phyloP scores from a whole-genome alignment of 768 basidiomycete genomes.

The Atractiella rhizophila region DNA sequence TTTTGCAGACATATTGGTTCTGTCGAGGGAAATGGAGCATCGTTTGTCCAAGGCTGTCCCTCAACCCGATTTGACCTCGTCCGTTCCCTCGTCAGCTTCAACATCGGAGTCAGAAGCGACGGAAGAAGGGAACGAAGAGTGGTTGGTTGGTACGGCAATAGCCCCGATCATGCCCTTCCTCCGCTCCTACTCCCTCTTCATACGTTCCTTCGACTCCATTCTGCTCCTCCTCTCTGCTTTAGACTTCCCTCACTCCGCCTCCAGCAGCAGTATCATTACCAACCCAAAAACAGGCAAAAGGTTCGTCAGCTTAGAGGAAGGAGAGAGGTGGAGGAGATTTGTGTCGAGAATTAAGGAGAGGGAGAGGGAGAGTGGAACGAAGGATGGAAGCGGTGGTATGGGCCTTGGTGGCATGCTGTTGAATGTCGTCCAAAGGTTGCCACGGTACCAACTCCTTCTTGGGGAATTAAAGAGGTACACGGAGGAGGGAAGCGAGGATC shows the following conservation, averaged over 20 bases:
- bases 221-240: constrained; percentile 8
- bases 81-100: not conserved
- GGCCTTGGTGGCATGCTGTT: constrained; percentile 13
- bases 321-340: constrained; percentile 3
- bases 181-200: constrained; percentile 16
- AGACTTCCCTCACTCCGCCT: not conserved
- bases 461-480: constrained; percentile 10
- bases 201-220: constrained; percentile 11
- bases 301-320: constrained; percentile 1
- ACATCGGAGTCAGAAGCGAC: not conserved
- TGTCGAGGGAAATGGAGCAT: constrained; percentile 11
- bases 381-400: constrained; percentile 2
- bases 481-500: constrained; percentile 11
- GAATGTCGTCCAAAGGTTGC: constrained; percentile 15
- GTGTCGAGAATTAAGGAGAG: not conserved
- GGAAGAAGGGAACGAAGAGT: too few relatives aligned
- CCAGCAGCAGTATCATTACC: too few relatives aligned
- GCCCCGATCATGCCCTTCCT: constrained; percentile 16
- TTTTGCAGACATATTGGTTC: constrained; percentile 13
- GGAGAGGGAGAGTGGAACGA: not conserved
- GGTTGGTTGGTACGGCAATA: constrained; percentile 10
- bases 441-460: constrained; percentile 14
- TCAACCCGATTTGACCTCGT: too few relatives aligned
- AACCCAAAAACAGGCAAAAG: not conserved
- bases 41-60: constrained; percentile 9